Base-by-base conservation (phyloP, 129 eudicot genomes). In the Apium graveolens region DNA sequence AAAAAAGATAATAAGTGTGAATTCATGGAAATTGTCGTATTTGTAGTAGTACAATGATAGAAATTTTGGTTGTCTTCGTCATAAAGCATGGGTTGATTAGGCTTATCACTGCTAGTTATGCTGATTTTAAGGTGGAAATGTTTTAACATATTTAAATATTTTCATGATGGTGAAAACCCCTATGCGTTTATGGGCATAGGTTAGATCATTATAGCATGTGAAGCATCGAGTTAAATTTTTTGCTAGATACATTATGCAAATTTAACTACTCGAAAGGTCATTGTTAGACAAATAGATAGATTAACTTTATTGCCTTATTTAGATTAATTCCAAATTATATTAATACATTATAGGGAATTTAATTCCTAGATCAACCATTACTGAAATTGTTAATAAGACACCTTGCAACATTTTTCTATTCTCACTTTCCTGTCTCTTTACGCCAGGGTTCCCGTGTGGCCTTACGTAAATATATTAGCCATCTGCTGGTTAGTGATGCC, bases 401-500 rank as follows among this genome's bases (percentile, higher is more conserved):
- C 34, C 35, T 62, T 26, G 5, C 37, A 38, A 14, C 71, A 65
- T 29, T 31, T 31, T 27, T 65, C 39, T 31, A 1, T 1, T 32
- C 39, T 65, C 38, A 5, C 37, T 13, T 7, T 63, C 39, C 71
- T 20, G 14, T 65, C 31, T 42, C 24, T 72, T 18, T 41, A 39
- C 21, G 24, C 26, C 68, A 85, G 88, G 88, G 18, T 82, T 69
- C 79, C 88, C 1, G 16, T 78, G 5, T 85, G 88, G 88, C 63
- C 83, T 55, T 74, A 17, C 26, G 10, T 82, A 37, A 85, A 75
- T 63, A 73, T 85, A 11, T 18, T 72, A 44, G 65, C 39, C 29
- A 48, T 79, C 20, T 85, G 78, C 45, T 85, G 78, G 79, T 82
- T 85, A 76, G 88, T 85, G 62, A 4, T 85, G 38, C 88, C 83